phyloP scores from a whole-genome alignment of 768 basidiomycete species.

The Mycena polygramma region DNA sequence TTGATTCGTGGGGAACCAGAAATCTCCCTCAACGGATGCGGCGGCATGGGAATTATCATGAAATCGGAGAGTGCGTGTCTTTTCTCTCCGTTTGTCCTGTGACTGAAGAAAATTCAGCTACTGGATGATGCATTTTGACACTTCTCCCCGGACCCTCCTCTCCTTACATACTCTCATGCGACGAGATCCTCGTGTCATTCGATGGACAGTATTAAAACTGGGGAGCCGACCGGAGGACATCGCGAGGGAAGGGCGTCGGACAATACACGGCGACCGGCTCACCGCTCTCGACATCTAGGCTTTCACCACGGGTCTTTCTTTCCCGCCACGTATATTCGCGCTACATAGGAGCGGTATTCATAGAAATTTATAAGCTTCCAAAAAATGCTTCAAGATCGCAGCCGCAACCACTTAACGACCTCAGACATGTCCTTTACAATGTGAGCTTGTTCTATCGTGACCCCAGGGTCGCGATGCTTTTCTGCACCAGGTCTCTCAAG shows the following conservation, averaged over 20 bases:
- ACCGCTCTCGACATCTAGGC: slow-evolving; percentile 37
- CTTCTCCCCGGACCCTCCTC: slow-evolving; percentile 77
- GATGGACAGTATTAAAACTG: slow-evolving; percentile 85
- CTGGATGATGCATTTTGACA: slow-evolving; percentile 93
- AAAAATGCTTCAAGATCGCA: slow-evolving; percentile 3
- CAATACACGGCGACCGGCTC: slow-evolving; percentile 45
- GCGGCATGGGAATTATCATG: slow-evolving; percentile 67
- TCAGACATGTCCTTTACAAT: slow-evolving; percentile 51
- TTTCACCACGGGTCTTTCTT: not conserved
- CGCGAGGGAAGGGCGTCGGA: slow-evolving; percentile 63
- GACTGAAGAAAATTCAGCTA: slow-evolving; percentile 63
- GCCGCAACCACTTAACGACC: slow-evolving; percentile 40
- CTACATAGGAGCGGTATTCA: not conserved
- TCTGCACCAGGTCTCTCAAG: slow-evolving; percentile 64
- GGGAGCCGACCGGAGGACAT: slow-evolving; percentile 82
- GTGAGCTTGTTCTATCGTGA: slow-evolving; percentile 56
- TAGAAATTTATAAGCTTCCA: not conserved
- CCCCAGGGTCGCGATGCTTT: slow-evolving; percentile 57
- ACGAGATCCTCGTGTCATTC: slow-evolving; percentile 84
- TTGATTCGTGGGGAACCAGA: slow-evolving; percentile 81
- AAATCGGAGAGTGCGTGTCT: slow-evolving; percentile 80
- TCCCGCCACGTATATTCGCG: too few species aligned
- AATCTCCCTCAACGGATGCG: slow-evolving; percentile 83
- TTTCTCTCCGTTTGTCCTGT: not conserved
- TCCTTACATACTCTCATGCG: slow-evolving; percentile 78